Conservation (phyloP, 257 asterid genomes). For the Craterostigma plantagineum region DNA sequence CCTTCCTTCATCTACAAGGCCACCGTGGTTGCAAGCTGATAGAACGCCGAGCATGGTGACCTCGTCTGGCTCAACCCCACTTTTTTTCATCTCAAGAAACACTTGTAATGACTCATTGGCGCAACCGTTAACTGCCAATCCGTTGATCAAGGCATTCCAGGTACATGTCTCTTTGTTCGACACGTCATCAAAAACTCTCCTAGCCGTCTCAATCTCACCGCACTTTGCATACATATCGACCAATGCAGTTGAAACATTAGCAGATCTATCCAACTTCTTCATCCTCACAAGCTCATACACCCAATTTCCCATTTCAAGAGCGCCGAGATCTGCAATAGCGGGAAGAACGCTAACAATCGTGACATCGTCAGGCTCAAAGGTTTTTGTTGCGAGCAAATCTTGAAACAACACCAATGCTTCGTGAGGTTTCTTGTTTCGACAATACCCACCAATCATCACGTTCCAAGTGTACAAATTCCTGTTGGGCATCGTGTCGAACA, state of each 20-base stretch:
- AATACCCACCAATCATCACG: slow-evolving; percentile 78
- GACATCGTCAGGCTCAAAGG: slow-evolving; percentile 51
- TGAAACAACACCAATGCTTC: slow-evolving; percentile 54
- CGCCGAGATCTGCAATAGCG: slow-evolving; percentile 78
- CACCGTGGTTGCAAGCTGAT: slow-evolving; percentile 91
- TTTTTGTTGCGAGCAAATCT: slow-evolving; percentile 26
- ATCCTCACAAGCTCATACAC: slow-evolving; percentile 37
- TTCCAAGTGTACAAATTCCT: slow-evolving; percentile 84
- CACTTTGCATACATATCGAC: slow-evolving; percentile 88
- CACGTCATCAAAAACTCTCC: slow-evolving; percentile 30
- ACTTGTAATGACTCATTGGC: slow-evolving; percentile 56
- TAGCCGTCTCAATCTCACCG: slow-evolving; percentile 58
- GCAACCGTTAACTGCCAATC: slow-evolving; percentile 75
- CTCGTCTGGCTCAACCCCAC: slow-evolving; percentile 38
- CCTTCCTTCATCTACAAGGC: slow-evolving; percentile 79
- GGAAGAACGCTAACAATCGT: slow-evolving; percentile 73
- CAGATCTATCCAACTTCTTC: slow-evolving; percentile 43
- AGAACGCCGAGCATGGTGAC: slow-evolving; percentile 75
- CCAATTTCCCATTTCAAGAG: slow-evolving; percentile 74
- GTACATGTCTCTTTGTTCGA: slow-evolving; percentile 33
- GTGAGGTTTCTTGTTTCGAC: slow-evolving; percentile 46
- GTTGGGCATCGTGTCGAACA: slow-evolving; percentile 54
- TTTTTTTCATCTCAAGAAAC: slow-evolving; percentile 37
- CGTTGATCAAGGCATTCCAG: slow-evolving; percentile 89
- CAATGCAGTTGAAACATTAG: slow-evolving; percentile 66